Base-by-base conservation (phyloP, 2,329 filamentous ascomycete species). In the Teratosphaeriaceae sp. region DNA sequence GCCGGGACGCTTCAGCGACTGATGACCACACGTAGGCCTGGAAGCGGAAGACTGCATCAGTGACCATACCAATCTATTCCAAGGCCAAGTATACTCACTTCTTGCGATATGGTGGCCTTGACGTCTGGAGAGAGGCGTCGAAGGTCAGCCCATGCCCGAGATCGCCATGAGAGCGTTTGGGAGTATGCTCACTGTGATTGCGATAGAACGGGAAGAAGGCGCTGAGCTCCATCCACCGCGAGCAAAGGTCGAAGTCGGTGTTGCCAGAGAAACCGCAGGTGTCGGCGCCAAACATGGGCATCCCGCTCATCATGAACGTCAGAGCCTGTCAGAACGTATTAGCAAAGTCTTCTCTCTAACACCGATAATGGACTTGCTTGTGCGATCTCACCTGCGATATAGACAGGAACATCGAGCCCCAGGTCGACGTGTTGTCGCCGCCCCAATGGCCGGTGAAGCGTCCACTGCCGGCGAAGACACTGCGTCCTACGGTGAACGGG, bases 131-230 rank as follows among this genome's bases (percentile, higher is more conserved):
- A n/a, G n/a, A n/a, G n/a, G n/a, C n/a, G n/a, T n/a, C n/a, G n/a
- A n/a, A n/a, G n/a, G n/a, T n/a, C n/a, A n/a, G n/a, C n/a, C n/a
- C n/a, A n/a, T n/a, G n/a, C n/a, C n/a, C n/a, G n/a, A n/a, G n/a
- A n/a, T n/a, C n/a, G n/a, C n/a, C n/a, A n/a, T n/a, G n/a, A n/a
- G n/a, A n/a, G n/a, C n/a, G n/a, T n/a, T n/a, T n/a, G n/a, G n/a
- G n/a, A n/a, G n/a, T n/a, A n/a, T n/a, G n/a, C n/a, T n/a, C n/a
- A n/a, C n/a, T 88, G 68, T 89, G 84, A 63, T 88, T 88, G 20
- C 84, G 73, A 65, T 86, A 87, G 65, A 88, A 87, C 5, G 83
- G 81, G 66, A 86, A 86, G 70, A 88, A 87, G 9, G 82, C 82
- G 1, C 72, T 76, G 1, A 85, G 69, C 56, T 83, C 78, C 80